phyloP scores from a whole-genome alignment of 1,139 yeast genomes.

The Hyphopichia burtonii region DNA sequence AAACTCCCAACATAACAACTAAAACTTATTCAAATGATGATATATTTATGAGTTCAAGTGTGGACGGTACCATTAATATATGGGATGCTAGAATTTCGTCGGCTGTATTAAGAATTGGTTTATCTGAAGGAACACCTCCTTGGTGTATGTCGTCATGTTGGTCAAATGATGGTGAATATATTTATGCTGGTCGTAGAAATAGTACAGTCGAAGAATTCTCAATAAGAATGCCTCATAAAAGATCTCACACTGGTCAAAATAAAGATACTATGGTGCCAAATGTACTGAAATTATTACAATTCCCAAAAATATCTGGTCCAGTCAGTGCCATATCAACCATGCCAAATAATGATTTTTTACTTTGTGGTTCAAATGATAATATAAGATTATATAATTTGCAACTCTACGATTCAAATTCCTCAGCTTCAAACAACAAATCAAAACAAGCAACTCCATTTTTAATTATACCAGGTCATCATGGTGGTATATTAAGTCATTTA shows the following conservation, averaged over 20 bases:
- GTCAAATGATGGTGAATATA: slow-evolving; percentile 78
- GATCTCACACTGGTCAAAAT: slow-evolving; percentile 16
- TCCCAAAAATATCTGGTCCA: slow-evolving; percentile 90
- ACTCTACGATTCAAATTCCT: slow-evolving; percentile 34
- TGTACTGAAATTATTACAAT: slow-evolving; percentile 59
- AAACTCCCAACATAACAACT: slow-evolving; percentile 6
- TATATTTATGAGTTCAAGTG: slow-evolving; percentile 74
- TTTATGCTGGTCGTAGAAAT: slow-evolving; percentile 87
- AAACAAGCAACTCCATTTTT: slow-evolving; percentile 54
- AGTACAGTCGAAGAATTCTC: slow-evolving; percentile 86
- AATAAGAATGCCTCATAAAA: slow-evolving; percentile 54
- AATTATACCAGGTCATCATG: slow-evolving; percentile 64
- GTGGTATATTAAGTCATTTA: slow-evolving; percentile 56
- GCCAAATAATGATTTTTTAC: slow-evolving; percentile 76
- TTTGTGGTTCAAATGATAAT: slow-evolving; percentile 91
- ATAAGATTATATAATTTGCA: slow-evolving; percentile 79
- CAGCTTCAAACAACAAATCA: slow-evolving; percentile 20
- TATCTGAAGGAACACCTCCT: slow-evolving; percentile 76
- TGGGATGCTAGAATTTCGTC: slow-evolving; percentile 70
- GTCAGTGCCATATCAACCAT: slow-evolving; percentile 78
- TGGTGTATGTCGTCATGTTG: slow-evolving; percentile 96
- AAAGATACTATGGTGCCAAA: slow-evolving; percentile 35
- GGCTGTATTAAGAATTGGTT: slow-evolving; percentile 54
- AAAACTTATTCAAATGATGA: slow-evolving; percentile 45
- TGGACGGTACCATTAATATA: slow-evolving; percentile 78